Base-by-base conservation (phyloP, 805 yeast species). In the Metschnikowia rubicola region DNA sequence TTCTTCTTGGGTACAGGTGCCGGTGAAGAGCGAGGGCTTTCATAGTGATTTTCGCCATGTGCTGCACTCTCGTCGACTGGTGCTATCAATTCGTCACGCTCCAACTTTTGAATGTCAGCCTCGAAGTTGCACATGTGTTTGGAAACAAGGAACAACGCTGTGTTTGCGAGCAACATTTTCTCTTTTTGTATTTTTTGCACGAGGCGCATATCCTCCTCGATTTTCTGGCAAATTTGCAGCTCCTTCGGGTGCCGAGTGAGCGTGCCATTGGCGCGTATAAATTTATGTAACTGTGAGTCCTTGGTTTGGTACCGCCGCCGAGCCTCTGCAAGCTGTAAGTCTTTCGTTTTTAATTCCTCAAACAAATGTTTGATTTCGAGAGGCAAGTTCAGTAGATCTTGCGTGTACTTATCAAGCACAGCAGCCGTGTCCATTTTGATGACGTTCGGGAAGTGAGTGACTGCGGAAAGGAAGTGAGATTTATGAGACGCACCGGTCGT, bases 381-480 rank as follows among this genome's bases (percentile, higher is more conserved):
- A 21, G 97, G 97, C 37, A 94, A 75, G 57, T 91, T 92, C 10
- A 92, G 81, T 37, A 92, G 72, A 54, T 81, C 85, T 61, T 79
- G 84, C 2, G 76, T 71, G 49, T 71, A 71, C 52, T 71, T 71
- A 50, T 71, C 77, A 21, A 72, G 61, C 11, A 73, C 74, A 1
- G 94, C 79, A n/a, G 96, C 90, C 3, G 97, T 91, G 67, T 91
- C 98, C 96, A 88, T 88, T 11, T 19, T 45, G 30, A 34, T 19
- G 9, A 12, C 19, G 10, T 10, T 10, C 21, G 43, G 13, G 40
- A 11, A 34, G 21, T 34, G 11, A 13, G 36, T 11, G 39, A 11
- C 30, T 2, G 10, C 3, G 3, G 17, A 34, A 2, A 2, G 10
- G 8, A 31, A 34, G 42, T 57, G 40, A 29, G n/a, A 10, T 17